phyloP scores from a whole-genome alignment of 2,329 filamentous ascomycete genomes.

The Graphilbum sp. region DNA sequence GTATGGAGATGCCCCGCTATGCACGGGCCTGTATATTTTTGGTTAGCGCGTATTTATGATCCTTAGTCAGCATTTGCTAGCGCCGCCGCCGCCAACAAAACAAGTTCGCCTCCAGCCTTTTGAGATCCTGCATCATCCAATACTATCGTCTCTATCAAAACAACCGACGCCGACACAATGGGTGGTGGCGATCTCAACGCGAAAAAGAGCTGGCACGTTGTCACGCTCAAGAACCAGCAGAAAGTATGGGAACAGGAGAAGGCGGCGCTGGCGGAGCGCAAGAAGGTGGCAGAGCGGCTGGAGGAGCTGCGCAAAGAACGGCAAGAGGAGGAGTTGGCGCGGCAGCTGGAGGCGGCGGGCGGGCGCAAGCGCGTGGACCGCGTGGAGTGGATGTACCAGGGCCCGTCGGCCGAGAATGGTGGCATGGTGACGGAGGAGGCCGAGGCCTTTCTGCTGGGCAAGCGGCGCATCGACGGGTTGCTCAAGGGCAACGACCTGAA shows the following conservation, averaged over 20 bases:
- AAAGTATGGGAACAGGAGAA: slow-evolving; percentile 85
- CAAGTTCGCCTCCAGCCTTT: too few species aligned
- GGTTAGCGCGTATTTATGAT: too few species aligned
- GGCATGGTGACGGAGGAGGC: slow-evolving; percentile 66
- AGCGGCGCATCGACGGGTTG: slow-evolving; percentile 71
- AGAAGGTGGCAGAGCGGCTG: slow-evolving; percentile 77
- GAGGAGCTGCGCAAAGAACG: slow-evolving; percentile 92
- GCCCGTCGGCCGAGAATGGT: slow-evolving; percentile 60
- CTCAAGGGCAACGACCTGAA: slow-evolving; percentile 69
- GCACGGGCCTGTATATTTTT: too few species aligned
- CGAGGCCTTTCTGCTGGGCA: slow-evolving; percentile 85
- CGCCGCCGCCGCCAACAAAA: too few species aligned
- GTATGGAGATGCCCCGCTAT: too few species aligned
- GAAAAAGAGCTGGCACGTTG: slow-evolving; percentile 91
- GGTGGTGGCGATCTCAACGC: slow-evolving; percentile 82
- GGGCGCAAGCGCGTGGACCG: slow-evolving; percentile 64
- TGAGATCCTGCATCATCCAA: too few species aligned
- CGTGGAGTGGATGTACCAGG: slow-evolving; percentile 97
- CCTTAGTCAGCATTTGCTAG: too few species aligned
- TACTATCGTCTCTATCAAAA: too few species aligned
- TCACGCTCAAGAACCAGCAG: slow-evolving; percentile 77
- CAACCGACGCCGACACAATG: too few species aligned
- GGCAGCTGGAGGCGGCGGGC: slow-evolving; percentile 75
- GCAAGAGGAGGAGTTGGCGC: slow-evolving; percentile 78
- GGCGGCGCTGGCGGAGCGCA: slow-evolving; percentile 85